These are phyloP conservation scores for Paramecium octaurelia DNA, from an alignment of 73 alveolate genomes.

Conservation along the genomic window DNA sequence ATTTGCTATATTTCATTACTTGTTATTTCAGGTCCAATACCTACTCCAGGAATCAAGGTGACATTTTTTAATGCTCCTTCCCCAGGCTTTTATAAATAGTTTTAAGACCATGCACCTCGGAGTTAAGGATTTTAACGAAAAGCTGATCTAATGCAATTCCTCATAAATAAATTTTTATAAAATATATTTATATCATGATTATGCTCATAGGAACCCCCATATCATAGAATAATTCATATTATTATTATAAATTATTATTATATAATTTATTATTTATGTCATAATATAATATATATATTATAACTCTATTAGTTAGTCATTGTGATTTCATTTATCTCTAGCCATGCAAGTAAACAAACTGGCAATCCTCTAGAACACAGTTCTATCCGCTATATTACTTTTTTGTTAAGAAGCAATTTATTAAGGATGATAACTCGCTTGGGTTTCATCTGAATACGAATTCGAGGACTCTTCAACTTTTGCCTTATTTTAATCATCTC, in stretches of 20 bases:
- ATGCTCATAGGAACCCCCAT: background rate
- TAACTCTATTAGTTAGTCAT: background rate
- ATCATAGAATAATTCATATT: background rate
- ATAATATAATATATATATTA: background rate
- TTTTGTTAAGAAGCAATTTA: background rate
- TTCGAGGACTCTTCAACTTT: background rate
- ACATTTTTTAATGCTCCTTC: slow-evolving; percentile 69
- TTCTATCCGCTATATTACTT: background rate
- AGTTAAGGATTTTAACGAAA: background rate
- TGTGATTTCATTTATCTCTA: background rate
- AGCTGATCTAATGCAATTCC: slow-evolving; percentile 22
- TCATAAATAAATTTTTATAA: slow-evolving; percentile 13
- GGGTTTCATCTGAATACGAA: background rate
- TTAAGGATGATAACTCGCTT: slow-evolving; percentile 13
- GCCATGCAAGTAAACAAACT: background rate
- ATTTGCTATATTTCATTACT: slow-evolving; percentile 3
- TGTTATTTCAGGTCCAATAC: slow-evolving; percentile 75
- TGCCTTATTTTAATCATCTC: background rate
- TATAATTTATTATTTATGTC: background rate
- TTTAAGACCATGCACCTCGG: slow-evolving; percentile 55
- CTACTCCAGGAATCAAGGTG: slow-evolving; percentile 76
- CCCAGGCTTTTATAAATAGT: slow-evolving; percentile 72
- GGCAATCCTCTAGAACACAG: background rate
- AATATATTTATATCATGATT: background rate
- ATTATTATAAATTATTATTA: background rate